Conservation (phyloP, 2,329 filamentous ascomycete genomes). For the Aspergillus chevalieri region DNA sequence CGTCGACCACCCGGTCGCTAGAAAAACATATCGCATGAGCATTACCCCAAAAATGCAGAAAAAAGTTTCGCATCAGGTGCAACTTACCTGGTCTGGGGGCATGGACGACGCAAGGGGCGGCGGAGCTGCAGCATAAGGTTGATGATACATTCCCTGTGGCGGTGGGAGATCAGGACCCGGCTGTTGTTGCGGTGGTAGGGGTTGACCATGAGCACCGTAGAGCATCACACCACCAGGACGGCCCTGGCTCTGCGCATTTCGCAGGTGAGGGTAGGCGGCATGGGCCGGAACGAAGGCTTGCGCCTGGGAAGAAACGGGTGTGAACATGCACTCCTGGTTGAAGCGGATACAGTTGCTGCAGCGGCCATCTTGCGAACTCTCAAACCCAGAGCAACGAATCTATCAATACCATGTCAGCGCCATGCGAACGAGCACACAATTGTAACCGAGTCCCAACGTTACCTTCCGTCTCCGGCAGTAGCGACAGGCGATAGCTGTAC, state of each 20-base stretch:
- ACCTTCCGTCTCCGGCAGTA: constrained; percentile 50
- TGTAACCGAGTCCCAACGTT: constrained; percentile 16
- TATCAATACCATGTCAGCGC: constrained; percentile 28
- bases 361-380: constrained; percentile 63
- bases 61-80: constrained; percentile 3
- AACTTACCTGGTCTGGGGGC: constrained; percentile 44
- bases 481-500: constrained; percentile 48
- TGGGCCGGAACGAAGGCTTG: constrained; percentile 70
- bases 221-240: constrained; percentile 36
- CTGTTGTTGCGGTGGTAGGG: constrained; percentile 41
- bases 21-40: neutral
- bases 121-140: constrained; percentile 30
- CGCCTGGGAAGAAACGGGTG: constrained; percentile 66
- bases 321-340: constrained; percentile 72
- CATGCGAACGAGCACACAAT: neutral
- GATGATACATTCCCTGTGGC: constrained; percentile 36
- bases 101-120: constrained; percentile 33
- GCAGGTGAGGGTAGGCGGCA: constrained; percentile 55
- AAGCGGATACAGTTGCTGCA: constrained; percentile 69
- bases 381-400: constrained; percentile 72
- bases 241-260: constrained; percentile 31
- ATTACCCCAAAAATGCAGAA: neutral
- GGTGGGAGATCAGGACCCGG: constrained; percentile 33
- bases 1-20: constrained; percentile 38
- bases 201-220: constrained; percentile 47